Evolutionary conservation across 1,284 basidiomycete genomes (phyloP).

Genomic region (Cutaneotrichosporon arboriforme): DNA sequence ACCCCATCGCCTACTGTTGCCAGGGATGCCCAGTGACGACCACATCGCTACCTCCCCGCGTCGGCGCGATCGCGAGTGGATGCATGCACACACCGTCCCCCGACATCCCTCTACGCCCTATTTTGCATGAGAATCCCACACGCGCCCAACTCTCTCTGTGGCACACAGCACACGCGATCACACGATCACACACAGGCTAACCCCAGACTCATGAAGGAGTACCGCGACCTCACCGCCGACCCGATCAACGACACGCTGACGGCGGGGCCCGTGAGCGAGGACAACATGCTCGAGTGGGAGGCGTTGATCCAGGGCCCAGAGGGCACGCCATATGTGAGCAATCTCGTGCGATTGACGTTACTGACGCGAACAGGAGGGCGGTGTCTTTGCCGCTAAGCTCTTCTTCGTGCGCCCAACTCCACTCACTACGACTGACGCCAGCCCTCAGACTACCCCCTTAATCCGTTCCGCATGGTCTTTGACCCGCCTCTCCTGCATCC

Average conservation of each 20-base stretch:
- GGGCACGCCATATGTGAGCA: constrained; percentile 91
- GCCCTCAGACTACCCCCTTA: constrained; percentile 89
- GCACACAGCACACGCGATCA: no score
- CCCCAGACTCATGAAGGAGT: constrained; percentile 81
- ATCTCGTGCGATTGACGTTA: neutral
- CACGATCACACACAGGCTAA: no score
- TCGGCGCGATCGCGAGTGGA: no score
- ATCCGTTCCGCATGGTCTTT: constrained; percentile 97
- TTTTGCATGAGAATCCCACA: no score
- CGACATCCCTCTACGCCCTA: no score
- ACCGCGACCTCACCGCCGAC: constrained; percentile 71
- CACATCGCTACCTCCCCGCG: no score
- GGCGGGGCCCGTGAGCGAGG: constrained; percentile 80
- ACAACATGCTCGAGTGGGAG: constrained; percentile 98
- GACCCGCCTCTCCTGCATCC: constrained; percentile 96
- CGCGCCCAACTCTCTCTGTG: no score
- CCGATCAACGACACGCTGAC: constrained; percentile 71
- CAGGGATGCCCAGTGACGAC: no score
- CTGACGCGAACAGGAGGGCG: constrained; percentile 71
- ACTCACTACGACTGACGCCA: constrained; percentile 37
- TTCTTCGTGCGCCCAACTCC: constrained; percentile 67
- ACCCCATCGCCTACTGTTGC: no score
- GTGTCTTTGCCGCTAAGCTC: constrained; percentile 87
- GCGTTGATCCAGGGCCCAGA: constrained; percentile 93
- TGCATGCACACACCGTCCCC: no score